Percentiles rank a stretch among this genome's conserved stretches.
Conservation (phyloP, 2,329 filamentous ascomycete genomes). For the Ceratocystiopsis brevicomis region DNA sequence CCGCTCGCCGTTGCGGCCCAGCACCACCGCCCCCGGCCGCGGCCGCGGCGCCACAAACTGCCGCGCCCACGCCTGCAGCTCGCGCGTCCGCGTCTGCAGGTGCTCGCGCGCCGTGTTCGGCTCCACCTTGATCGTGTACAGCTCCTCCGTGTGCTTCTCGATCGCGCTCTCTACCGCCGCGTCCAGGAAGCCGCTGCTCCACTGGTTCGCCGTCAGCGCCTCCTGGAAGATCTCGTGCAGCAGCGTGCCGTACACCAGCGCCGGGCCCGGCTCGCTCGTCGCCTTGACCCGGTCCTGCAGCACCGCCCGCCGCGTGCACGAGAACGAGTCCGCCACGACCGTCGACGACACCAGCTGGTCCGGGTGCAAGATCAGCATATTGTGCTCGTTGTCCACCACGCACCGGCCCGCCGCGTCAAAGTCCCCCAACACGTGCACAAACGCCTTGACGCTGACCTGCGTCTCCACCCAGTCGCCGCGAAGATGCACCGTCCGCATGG, state of each 20-base stretch:
- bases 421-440: slow-evolving; percentile 69
- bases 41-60: slow-evolving; percentile 58
- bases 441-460: slow-evolving; percentile 44
- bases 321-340: slow-evolving; percentile 89
- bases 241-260: slow-evolving; percentile 81
- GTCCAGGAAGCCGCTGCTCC: slow-evolving; percentile 51
- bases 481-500: slow-evolving; percentile 50
- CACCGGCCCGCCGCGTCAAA: slow-evolving; percentile 56
- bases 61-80: slow-evolving; percentile 66
- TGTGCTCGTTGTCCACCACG: slow-evolving; percentile 61
- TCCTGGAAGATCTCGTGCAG: slow-evolving; percentile 93
- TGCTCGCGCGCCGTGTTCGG: slow-evolving; percentile 57
- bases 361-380: slow-evolving; percentile 80
- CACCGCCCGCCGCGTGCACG: slow-evolving; percentile 75
- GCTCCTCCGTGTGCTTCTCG: slow-evolving; percentile 65
- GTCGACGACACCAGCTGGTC: slow-evolving; percentile 92
- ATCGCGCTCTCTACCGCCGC: slow-evolving; percentile 48
- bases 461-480: slow-evolving; percentile 79
- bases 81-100: slow-evolving; percentile 63
- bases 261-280: slow-evolving; percentile 57
- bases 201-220: slow-evolving; percentile 64
- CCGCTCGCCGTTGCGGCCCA: slow-evolving; percentile 59
- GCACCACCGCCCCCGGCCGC: slow-evolving; percentile 50
- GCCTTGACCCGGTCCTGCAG: slow-evolving; percentile 90
- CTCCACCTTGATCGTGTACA: slow-evolving; percentile 72